These are phyloP conservation scores for Fusarium musae DNA, from an alignment of 2,329 filamentous ascomycete species.

Conservation along the genomic window DNA sequence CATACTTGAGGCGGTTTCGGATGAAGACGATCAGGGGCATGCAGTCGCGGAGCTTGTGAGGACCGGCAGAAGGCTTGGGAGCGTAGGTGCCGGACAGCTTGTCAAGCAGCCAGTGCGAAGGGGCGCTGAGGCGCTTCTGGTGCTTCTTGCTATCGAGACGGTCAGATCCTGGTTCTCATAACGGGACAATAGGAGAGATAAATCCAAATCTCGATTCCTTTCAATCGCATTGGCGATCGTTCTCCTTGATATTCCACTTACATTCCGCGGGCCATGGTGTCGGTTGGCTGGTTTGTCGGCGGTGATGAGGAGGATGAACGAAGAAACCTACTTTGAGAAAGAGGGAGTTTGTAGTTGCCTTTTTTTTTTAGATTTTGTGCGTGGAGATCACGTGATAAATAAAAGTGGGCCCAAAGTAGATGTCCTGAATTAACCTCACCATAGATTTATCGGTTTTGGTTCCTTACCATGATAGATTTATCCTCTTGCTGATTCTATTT, in stretches of 20 bases:
- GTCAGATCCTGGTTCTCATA: conserved; percentile 45
- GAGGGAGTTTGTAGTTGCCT: too few relatives aligned
- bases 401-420: too few relatives aligned
- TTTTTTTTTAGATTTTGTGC: too few relatives aligned
- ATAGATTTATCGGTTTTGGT: too few relatives aligned
- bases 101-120: conserved; percentile 99
- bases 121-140: conserved; percentile 99
- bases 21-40: conserved; percentile 99
- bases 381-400: too few relatives aligned
- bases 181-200: background rate
- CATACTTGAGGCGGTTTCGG: conserved; percentile 97
- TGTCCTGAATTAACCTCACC: too few relatives aligned
- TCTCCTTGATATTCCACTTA: conserved; percentile 52
- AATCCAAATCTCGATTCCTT: conserved; percentile 13
- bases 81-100: conserved; percentile 95
- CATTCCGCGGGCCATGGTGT: conserved; percentile 74
- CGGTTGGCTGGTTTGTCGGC: conserved; percentile 53
- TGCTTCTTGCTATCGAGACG: conserved; percentile 85
- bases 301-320: conserved; percentile 51
- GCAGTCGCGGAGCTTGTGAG: conserved; percentile 99
- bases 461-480: too few relatives aligned
- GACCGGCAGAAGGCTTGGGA: conserved; percentile 79
- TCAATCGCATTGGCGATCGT: conserved; percentile 1
- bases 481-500: too few relatives aligned
- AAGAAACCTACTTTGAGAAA: conserved; percentile 27